Conservation (phyloP, 257 asterid species). For the Solanum pinnatisectum region DNA sequence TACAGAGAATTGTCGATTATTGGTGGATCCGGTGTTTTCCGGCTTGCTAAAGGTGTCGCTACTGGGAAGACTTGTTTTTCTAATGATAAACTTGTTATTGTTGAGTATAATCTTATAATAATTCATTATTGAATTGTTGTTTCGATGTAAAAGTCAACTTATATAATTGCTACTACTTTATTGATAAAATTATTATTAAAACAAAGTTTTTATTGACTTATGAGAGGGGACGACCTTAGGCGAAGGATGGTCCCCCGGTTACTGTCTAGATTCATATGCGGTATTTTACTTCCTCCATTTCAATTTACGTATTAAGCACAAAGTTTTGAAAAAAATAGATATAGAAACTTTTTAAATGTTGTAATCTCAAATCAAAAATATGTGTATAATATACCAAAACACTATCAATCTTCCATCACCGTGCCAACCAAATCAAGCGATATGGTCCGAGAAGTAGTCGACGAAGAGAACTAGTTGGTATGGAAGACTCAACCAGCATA, state of each 20-base stretch:
- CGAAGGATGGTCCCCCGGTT: too few relatives aligned
- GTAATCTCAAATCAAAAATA: too few relatives aligned
- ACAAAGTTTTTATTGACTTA: background rate
- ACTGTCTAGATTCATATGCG: too few relatives aligned
- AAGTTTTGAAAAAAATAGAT: background rate
- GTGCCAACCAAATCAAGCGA: background rate
- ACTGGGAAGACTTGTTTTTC: constrained; percentile 15
- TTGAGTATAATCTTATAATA: constrained; percentile 5
- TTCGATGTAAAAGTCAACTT: background rate
- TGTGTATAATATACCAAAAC: background rate
- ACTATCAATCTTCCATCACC: background rate
- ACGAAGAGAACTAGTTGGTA: background rate
- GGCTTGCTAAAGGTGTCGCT: constrained; percentile 28
- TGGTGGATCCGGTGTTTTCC: constrained; percentile 31
- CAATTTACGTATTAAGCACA: background rate
- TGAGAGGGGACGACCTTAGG: too few relatives aligned
- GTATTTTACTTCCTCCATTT: background rate
- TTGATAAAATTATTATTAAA: background rate
- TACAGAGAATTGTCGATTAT: constrained; percentile 29
- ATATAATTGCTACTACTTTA: background rate
- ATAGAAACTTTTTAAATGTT: background rate
- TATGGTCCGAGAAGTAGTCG: background rate
- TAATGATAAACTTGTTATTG: background rate
- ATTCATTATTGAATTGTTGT: background rate
- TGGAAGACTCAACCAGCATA: background rate